Base-by-base conservation (phyloP, 768 basidiomycete species). In the Xerocomellus amylosporus region DNA sequence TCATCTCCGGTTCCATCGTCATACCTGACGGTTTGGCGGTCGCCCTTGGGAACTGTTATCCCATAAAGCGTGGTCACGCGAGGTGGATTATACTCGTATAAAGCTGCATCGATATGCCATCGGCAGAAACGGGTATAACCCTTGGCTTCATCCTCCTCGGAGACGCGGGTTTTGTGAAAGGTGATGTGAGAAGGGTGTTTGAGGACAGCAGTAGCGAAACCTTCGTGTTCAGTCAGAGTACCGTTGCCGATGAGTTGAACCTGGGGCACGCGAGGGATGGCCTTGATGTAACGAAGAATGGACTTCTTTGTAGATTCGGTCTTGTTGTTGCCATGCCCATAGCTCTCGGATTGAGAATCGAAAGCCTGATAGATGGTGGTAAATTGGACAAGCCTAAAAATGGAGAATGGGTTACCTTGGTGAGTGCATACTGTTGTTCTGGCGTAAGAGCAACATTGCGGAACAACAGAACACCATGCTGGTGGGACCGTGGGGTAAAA, bases 91-190 rank as follows among this genome's bases (percentile, higher is more conserved):
- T 87, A 75, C 50, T 86, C 82, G 66, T 88, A 89, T 40, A 91
- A 71, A 3, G 90, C 90, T 1, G 93, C 91, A 62, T 93, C 92
- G 68, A 93, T 93, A 70, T 95, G 90, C 90, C 91, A 93, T 45
- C 91, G 77, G 69, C 91, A 93, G 77, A 88, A 93, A 33, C 91
- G 80, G 15, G 91, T 93, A 42, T 78, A 26, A 1, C 26, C 26
- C 26, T 26, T 26, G 26, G 26, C 26, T 26, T 26, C 26, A 6
- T 26, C 26, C 63, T 87, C 88, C 2, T 77, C 73, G 5, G 84
- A 83, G 31, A 94, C 79, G 19, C 70, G 70, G 24, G 86, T 87
- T 73, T 90, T 92, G 77, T 95, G 93, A 75, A 94, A 95, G 5
- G 85, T 87, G 45, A 79, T 83, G 71, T 94, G 92, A 41, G 81